phyloP scores from a whole-genome alignment of 2,329 filamentous ascomycete species.

The Penicillium janthinellum region DNA sequence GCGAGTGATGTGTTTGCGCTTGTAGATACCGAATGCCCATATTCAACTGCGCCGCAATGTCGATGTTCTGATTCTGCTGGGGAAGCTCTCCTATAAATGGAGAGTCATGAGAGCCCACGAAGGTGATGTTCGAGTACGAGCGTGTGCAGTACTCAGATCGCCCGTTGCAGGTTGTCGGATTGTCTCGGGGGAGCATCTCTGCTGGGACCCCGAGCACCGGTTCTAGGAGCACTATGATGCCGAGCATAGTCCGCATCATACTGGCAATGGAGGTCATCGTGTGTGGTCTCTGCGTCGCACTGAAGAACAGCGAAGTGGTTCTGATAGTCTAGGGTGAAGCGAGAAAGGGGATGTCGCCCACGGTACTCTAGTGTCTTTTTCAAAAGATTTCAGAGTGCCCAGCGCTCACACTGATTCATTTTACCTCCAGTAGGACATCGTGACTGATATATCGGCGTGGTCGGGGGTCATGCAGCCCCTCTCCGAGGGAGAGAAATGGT shows the following conservation, averaged over 20 bases:
- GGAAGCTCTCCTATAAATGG: constrained; percentile 62
- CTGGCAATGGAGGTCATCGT: constrained; percentile 13
- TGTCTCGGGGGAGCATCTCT: constrained; percentile 5
- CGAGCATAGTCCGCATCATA: constrained; percentile 13
- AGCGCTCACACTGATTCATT: neutral
- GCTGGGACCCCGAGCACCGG: neutral
- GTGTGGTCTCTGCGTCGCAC: neutral
- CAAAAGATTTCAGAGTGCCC: neutral
- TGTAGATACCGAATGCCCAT: constrained; percentile 66
- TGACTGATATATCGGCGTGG: constrained; percentile 9
- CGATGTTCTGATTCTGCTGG: constrained; percentile 62
- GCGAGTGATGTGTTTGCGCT: constrained; percentile 61
- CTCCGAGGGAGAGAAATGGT: constrained; percentile 3
- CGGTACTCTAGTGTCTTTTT: neutral
- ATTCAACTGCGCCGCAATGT: constrained; percentile 60
- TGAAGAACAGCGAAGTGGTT: neutral
- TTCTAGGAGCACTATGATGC: constrained; percentile 1
- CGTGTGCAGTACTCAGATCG: constrained; percentile 57
- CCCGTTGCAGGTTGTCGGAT: constrained; percentile 57
- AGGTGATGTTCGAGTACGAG: constrained; percentile 62
- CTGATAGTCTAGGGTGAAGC: neutral
- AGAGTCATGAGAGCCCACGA: constrained; percentile 66
- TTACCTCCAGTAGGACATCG: neutral
- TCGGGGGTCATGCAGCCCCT: constrained; percentile 11
- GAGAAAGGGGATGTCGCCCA: neutral